Base-by-base conservation (phyloP, 2,329 filamentous ascomycete species). In the Aureobasidium subglaciale region DNA sequence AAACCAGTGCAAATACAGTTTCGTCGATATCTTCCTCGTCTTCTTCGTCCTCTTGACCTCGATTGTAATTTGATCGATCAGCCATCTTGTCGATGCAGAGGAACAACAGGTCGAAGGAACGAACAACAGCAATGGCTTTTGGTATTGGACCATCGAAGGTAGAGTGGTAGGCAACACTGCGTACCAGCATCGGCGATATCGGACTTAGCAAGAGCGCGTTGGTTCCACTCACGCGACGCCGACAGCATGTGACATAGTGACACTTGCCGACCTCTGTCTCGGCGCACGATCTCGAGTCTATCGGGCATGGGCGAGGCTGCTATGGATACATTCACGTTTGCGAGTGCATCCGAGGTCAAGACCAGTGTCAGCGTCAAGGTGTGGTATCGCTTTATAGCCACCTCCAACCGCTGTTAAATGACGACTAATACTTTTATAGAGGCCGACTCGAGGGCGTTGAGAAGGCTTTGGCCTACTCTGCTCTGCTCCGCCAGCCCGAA, bases 301-400 rank as follows among this genome's bases (percentile, higher is more conserved):
- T n/a, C 20, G 22, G 24, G 20, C 22, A 18, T 9, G 24, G 11
- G 32, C 34, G 32, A 29, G 32, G 53, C 20, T 7, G 25, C 5
- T 8, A 96, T 96, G 90, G 93, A 99, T 73, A 87, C 91, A 52
- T 96, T 96, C 73, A 95, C 91, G 27, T 97, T 97, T 75, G 91
- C 90, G 63, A 89, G 85, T 67, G 96, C 93, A 58, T 87, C 90
- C 62, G 84, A 88, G 70, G 79, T 97, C 63, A 80, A 90, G 63
- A 82, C 91, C 61, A 83, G 87, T 18, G 76, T 85, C 54, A 76
- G 78, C 63, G 73, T 85, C 59, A 82, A 80, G 71, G 81, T 86
- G 83, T 85, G 55, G 27, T 43, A 61, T 59, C 56, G 41, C 45
- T 43, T 50, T 30, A 52, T 30, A 24, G 29, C 29, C 18, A 15